Base-by-base conservation (phyloP, 352 stramenopile genomes). In the Phytophthora pinifolia region DNA sequence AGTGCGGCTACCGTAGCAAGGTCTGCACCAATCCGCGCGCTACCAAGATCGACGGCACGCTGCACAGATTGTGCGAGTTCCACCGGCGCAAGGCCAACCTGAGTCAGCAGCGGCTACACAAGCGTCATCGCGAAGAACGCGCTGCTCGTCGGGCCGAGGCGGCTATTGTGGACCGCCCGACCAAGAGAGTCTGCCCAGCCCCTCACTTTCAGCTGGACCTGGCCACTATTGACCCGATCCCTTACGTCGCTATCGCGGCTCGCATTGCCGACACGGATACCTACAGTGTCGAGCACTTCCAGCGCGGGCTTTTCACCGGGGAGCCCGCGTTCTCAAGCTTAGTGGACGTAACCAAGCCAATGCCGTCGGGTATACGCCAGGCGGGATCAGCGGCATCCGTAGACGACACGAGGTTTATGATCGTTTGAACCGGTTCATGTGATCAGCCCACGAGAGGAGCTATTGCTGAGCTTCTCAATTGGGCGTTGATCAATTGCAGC, bases 1-100 rank as follows among this genome's bases (percentile, higher is more conserved):
- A 58, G 48, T 65, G 62, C 37, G 36, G 48, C 8, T 84, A 84
- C 54, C 60, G 68, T 9, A 82, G 70, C 58, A 87, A 84, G 37
- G 47, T 67, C 37, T 87, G 74, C 59, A 67, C 57, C 27, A 69
- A 76, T 42, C 17, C 43, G 0, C 76, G 74, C 31, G 63, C 70
- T 5, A 65, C 66, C 7, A 84, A 85, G 44, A 54, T 74, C 32
- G 76, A 77, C 15, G 74, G 76, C 2, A 55, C 62, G 6, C 45
- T 85, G 15, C 76, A 87, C 61, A 77, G 68, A 9, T 58, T 83
- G 12, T 87, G 76, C 54, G 74, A 83, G 33, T 67, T 76, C 38
- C 76, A 87, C 45, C 76, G 74, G 0, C 54, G 56, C 31, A 78
- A 83, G 36, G 76, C 74, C 17, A 87, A 87, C 46, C 33, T 54